Conservation (phyloP, 2,329 filamentous ascomycete species). For the Dothistroma septosporum region DNA sequence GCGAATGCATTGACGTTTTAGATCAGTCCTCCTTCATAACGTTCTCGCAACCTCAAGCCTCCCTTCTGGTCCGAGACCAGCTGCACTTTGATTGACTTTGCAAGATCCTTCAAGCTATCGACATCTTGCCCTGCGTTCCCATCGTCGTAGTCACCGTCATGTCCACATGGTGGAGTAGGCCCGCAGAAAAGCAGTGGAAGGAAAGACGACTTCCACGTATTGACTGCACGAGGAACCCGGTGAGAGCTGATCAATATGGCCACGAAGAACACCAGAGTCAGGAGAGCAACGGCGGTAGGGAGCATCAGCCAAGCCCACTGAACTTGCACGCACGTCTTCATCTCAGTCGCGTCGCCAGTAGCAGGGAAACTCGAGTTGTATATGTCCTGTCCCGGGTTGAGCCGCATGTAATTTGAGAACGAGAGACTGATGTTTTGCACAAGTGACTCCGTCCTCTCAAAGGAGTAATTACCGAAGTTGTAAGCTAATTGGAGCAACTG, state of each 20-base stretch:
- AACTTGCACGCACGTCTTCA: slow-evolving; percentile 13
- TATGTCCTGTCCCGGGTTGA: neutral
- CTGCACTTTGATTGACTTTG: neutral
- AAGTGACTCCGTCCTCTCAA: slow-evolving; percentile 6
- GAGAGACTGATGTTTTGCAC: slow-evolving; percentile 12
- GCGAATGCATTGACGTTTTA: too few species aligned
- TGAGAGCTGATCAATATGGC: slow-evolving; percentile 2
- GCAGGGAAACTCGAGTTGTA: slow-evolving; percentile 1
- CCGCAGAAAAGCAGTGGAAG: slow-evolving; percentile 13
- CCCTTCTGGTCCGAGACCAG: neutral
- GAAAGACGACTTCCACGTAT: slow-evolving; percentile 13
- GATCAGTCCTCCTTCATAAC: too few species aligned
- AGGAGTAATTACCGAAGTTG: slow-evolving; percentile 8
- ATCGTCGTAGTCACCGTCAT: neutral
- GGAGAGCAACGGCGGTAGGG: slow-evolving; percentile 2
- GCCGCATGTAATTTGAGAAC: slow-evolving; percentile 13
- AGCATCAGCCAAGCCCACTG: slow-evolving; percentile 10
- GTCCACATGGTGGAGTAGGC: neutral
- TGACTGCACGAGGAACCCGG: slow-evolving; percentile 4
- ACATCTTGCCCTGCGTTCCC: neutral
- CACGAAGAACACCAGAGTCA: slow-evolving; percentile 13
- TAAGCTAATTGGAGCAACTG: slow-evolving; percentile 11
- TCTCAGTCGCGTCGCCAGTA: neutral
- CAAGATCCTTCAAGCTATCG: neutral
- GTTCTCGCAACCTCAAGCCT: too few species aligned